Base-by-base conservation (phyloP, 768 basidiomycete genomes). In the Leccinellum rugosiceps region DNA sequence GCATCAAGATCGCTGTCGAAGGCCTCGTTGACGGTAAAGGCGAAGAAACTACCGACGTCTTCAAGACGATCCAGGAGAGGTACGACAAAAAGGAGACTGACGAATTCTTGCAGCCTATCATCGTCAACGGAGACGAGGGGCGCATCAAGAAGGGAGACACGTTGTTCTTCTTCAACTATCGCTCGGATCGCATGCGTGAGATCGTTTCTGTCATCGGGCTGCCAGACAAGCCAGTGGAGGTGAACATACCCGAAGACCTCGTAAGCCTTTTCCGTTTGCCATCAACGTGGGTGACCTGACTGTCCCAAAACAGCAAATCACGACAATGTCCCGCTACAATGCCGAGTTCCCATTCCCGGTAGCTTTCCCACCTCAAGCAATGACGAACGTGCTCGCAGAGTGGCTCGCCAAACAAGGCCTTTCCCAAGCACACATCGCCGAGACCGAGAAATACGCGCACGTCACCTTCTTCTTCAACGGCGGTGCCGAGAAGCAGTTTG, bases 381-480 rank as follows among this genome's bases (percentile, higher is more conserved):
- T 96, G 94, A 88, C 87, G 59, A 94, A 98, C 72, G 94, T 97
- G 48, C 83, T 98, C 15, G 94, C 94, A 0, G 94, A 97, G 68
- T 94, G 91, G 89, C 80, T 97, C 23, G 77, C 83, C 32, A 88
- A 85, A 65, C 75, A 94, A 57, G 91, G 82, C 9, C 68, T 90
- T 57, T 92, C 87, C 69, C 95, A 97, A 67, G 87, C 87, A 3
- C 94, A 96, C 67, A 84, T 97, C 53, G 94, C 93, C 83, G 94
- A 97, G 72, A 96, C 94, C n/a, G 94, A 96, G 72, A 96, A 98
- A 75, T 98, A 95, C 72, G 94, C 94, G 2, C 94, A 98, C 68
- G 92, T 98, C 55, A 98, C 94, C 0, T 96, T 97, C 80, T 97
- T 96, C 83, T 96, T 97, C 83, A 97, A 96, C 73, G 95, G 94